These are phyloP conservation scores for Apiospora marii DNA, from an alignment of 2,329 filamentous ascomycete genomes.

Conservation along the genomic window DNA sequence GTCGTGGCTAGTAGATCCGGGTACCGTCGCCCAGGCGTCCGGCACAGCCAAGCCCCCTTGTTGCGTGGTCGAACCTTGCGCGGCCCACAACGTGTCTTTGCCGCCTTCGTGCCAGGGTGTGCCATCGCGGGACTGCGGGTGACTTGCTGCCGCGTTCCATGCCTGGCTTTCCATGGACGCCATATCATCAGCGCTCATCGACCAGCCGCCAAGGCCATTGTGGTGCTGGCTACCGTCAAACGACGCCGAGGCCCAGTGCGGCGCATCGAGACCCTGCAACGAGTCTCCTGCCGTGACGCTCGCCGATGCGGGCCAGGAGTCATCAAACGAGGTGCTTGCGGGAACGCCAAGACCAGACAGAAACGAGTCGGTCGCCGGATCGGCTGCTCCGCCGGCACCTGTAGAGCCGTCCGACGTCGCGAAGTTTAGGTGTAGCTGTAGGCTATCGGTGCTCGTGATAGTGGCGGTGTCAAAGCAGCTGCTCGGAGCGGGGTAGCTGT, in stretches of 20 bases:
- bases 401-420: slow-evolving; percentile 43
- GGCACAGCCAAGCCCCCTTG: background rate
- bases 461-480: slow-evolving; percentile 49
- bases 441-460: slow-evolving; percentile 34
- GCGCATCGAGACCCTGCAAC: slow-evolving; percentile 25
- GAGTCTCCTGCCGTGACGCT: slow-evolving; percentile 1
- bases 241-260: slow-evolving; percentile 27
- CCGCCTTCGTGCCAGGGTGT: slow-evolving; percentile 28
- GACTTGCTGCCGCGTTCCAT: background rate
- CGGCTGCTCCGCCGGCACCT: slow-evolving; percentile 34
- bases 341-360: slow-evolving; percentile 39
- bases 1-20: background rate
- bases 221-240: slow-evolving; percentile 25
- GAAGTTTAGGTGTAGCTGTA: slow-evolving; percentile 47
- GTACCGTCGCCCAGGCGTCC: background rate
- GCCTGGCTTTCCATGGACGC: background rate
- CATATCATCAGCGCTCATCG: slow-evolving; percentile 9
- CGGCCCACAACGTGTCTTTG: slow-evolving; percentile 27
- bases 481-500: slow-evolving; percentile 51
- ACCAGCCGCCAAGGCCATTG: slow-evolving; percentile 22
- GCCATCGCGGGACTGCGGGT: slow-evolving; percentile 1
- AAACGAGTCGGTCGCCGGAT: slow-evolving; percentile 38
- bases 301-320: slow-evolving; percentile 26
- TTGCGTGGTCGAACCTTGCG: background rate
- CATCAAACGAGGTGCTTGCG: slow-evolving; percentile 29